Conservation (phyloP, 768 basidiomycete species). For the Nidularia sp. region DNA sequence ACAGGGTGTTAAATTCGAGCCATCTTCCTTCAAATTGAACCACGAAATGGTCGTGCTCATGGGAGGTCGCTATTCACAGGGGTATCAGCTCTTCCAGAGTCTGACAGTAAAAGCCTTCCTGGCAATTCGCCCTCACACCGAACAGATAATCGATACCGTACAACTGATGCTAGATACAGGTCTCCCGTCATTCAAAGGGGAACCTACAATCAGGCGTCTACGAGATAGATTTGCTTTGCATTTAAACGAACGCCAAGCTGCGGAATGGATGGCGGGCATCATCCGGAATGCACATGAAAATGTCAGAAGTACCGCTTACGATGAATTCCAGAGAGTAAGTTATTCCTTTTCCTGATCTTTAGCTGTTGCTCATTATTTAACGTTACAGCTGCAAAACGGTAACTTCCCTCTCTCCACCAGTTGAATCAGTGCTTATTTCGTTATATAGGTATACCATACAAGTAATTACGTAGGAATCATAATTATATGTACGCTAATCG, state of each 20-base stretch:
- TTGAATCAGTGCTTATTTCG: background rate
- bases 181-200: slow-evolving; percentile 96
- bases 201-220: slow-evolving; percentile 83
- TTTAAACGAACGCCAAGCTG: slow-evolving; percentile 85
- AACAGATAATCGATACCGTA: slow-evolving; percentile 84
- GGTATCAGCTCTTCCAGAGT: slow-evolving; percentile 91
- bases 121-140: slow-evolving; percentile 90
- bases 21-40: slow-evolving; percentile 95
- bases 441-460: slow-evolving; percentile 38
- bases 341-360: background rate
- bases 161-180: slow-evolving; percentile 94
- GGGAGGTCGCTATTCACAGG: slow-evolving; percentile 93
- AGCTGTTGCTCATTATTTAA: too few species aligned
- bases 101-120: slow-evolving; percentile 96
- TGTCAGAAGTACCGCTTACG: slow-evolving; percentile 87
- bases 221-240: slow-evolving; percentile 82
- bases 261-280: slow-evolving; percentile 87
- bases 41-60: slow-evolving; percentile 98
- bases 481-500: too few species aligned
- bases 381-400: slow-evolving; percentile 11
- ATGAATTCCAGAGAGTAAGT: slow-evolving; percentile 89
- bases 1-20: slow-evolving; percentile 98
- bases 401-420: background rate
- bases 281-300: slow-evolving; percentile 96
- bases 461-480: slow-evolving; percentile 14